Evolutionary conservation across 306 rosid species (phyloP).

Genomic region (Boehmeria nivea): DNA sequence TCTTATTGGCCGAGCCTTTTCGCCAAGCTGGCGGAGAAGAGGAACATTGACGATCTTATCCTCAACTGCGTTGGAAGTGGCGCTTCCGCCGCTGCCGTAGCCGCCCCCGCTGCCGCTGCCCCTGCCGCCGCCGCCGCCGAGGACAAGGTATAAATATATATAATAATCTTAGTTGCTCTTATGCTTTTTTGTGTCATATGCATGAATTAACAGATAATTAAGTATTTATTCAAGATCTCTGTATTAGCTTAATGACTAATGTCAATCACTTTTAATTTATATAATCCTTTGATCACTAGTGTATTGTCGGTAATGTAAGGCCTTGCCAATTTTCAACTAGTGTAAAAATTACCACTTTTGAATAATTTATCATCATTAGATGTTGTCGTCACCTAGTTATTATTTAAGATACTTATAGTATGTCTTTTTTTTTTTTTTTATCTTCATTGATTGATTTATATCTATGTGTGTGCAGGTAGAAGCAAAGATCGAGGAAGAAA

Average conservation of each 20-base stretch:
- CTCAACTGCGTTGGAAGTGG: conserved; percentile 61
- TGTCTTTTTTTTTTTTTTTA: not conserved
- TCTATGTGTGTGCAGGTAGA: conserved; percentile 38
- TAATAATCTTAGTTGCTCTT: no score
- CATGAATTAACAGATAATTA: no score
- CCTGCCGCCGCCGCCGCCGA: conserved; percentile 40
- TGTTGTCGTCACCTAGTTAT: no score
- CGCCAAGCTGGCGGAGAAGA: conserved; percentile 73
- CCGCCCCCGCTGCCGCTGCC: conserved; percentile 39
- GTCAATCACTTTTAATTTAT: no score
- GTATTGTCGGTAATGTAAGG: no score
- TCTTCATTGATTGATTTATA: not conserved
- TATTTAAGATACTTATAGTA: not conserved
- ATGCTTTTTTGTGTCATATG: no score
- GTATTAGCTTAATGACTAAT: no score
- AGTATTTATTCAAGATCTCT: no score
- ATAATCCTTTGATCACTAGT: no score
- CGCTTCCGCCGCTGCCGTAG: conserved; percentile 48
- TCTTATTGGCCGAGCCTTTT: conserved; percentile 65
- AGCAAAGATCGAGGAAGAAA: conserved; percentile 63
- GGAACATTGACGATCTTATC: conserved; percentile 57
- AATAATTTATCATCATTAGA: no score
- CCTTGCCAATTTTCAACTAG: no score
- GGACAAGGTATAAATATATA: conserved; percentile 86
- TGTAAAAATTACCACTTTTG: no score